phyloP scores from a whole-genome alignment of 495 filamentous ascomycete genomes.

The Aspergillus olivimuriae region DNA sequence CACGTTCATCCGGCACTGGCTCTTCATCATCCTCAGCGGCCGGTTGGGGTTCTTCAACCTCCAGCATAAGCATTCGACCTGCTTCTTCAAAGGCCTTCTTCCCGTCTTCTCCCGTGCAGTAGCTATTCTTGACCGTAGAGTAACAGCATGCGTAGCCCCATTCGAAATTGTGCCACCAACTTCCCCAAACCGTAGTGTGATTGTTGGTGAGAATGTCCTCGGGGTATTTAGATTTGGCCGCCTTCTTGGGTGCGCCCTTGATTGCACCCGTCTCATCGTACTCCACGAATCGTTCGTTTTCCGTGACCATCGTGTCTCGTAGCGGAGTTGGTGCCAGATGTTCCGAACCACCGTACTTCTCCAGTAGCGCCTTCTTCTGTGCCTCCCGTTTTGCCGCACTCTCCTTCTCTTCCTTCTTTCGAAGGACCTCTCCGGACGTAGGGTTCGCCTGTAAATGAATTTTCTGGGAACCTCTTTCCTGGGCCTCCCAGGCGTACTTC shows the following conservation, averaged over 20 bases:
- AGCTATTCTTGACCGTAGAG: conserved; percentile 89
- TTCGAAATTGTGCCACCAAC: conserved; percentile 91
- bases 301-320: conserved; percentile 60
- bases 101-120: conserved; percentile 88
- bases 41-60: conserved; percentile 28
- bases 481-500: conserved; percentile 89
- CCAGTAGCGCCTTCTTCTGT: conserved; percentile 64
- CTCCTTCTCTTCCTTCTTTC: conserved; percentile 71
- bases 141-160: conserved; percentile 99
- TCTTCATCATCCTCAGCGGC: conserved; percentile 22
- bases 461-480: conserved; percentile 70
- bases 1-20: no score
- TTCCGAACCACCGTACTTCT: conserved; percentile 78
- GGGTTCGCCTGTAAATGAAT: conserved; percentile 94
- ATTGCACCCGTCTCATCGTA: conserved; percentile 86
- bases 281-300: conserved; percentile 87
- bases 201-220: conserved; percentile 89
- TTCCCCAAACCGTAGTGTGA: conserved; percentile 89
- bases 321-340: conserved; percentile 56
- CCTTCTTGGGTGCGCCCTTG: conserved; percentile 75
- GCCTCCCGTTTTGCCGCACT: conserved; percentile 58
- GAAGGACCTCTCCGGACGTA: conserved; percentile 78
- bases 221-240: conserved; percentile 78
- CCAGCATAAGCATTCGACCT: conserved; percentile 47
- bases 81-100: conserved; percentile 65